Conservation (phyloP, 75 land plant genomes). For the Pinus taeda region DNA sequence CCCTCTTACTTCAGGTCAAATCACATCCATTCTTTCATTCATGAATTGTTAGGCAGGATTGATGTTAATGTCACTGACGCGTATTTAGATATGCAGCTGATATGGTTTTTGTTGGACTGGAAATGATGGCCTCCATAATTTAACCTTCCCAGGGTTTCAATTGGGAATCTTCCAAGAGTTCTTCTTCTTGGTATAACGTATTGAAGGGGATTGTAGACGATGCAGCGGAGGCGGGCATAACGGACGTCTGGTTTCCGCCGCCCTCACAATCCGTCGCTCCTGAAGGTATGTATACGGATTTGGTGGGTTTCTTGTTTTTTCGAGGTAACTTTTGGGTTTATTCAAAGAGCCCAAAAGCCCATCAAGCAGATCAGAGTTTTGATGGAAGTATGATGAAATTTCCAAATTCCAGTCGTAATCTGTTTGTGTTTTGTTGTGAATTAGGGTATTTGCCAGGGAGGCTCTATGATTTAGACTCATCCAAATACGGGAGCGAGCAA, state of each 20-base stretch:
- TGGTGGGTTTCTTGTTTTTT: background rate
- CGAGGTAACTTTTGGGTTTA: too few relatives aligned
- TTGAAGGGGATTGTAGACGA: constrained; percentile 16
- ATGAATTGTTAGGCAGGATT: too few relatives aligned
- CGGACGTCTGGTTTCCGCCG: constrained; percentile 35
- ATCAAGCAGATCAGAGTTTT: background rate
- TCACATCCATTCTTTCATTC: too few relatives aligned
- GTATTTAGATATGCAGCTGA: too few relatives aligned
- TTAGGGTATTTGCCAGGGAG: constrained; percentile 75
- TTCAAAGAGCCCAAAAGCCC: background rate
- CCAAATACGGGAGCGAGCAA: constrained; percentile 51
- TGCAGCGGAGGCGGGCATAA: constrained; percentile 18
- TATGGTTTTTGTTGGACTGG: too few relatives aligned
- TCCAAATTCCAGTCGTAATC: too few relatives aligned
- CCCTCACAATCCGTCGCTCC: constrained; percentile 37
- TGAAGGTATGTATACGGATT: constrained; percentile 26
- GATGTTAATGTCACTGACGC: too few relatives aligned
- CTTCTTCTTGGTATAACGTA: constrained; percentile 41
- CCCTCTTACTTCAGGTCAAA: too few relatives aligned
- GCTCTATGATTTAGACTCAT: constrained; percentile 58
- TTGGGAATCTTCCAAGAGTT: constrained; percentile 36
- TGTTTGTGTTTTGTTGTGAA: background rate
- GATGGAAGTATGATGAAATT: background rate
- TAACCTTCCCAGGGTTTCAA: constrained; percentile 31
- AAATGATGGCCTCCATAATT: too few relatives aligned